Evolutionary conservation across 169 alveolate species (phyloP).

Genomic region (Cytauxzoon felis): DNA sequence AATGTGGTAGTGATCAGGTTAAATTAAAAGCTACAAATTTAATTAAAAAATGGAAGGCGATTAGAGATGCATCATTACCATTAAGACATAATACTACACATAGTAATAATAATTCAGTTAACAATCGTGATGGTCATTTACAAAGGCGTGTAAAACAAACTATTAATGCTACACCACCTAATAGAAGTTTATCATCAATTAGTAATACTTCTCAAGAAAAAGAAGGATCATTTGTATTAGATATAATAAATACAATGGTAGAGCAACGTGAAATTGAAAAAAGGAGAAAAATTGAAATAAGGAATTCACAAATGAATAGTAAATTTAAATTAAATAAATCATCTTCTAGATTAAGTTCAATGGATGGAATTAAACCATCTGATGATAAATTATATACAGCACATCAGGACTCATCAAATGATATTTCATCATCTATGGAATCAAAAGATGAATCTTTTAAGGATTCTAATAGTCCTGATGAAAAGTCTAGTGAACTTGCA

Average conservation of each 20-base stretch:
- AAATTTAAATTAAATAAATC: slow-evolving; percentile 6
- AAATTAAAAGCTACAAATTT: slow-evolving; percentile 61
- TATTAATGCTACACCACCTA: too few relatives aligned
- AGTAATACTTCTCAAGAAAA: slow-evolving; percentile 3
- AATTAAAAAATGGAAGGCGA: slow-evolving; percentile 66
- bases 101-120: too few relatives aligned
- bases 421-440: too few relatives aligned
- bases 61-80: slow-evolving; percentile 53
- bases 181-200: too few relatives aligned
- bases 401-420: too few relatives aligned
- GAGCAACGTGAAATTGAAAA: slow-evolving; percentile 62
- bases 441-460: too few relatives aligned
- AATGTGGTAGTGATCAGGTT: slow-evolving; percentile 48
- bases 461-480: background rate
- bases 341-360: too few relatives aligned
- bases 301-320: slow-evolving; percentile 48
- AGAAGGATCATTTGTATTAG: slow-evolving; percentile 57
- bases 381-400: too few relatives aligned
- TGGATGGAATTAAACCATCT: too few relatives aligned
- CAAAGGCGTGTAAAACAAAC: too few relatives aligned
- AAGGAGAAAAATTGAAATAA: slow-evolving; percentile 44
- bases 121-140: too few relatives aligned
- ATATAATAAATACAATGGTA: slow-evolving; percentile 60
- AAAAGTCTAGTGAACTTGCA: background rate
- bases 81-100: background rate